These are phyloP conservation scores for Mycena citricolor DNA, from an alignment of 1,284 basidiomycete genomes.

Conservation along the genomic window DNA sequence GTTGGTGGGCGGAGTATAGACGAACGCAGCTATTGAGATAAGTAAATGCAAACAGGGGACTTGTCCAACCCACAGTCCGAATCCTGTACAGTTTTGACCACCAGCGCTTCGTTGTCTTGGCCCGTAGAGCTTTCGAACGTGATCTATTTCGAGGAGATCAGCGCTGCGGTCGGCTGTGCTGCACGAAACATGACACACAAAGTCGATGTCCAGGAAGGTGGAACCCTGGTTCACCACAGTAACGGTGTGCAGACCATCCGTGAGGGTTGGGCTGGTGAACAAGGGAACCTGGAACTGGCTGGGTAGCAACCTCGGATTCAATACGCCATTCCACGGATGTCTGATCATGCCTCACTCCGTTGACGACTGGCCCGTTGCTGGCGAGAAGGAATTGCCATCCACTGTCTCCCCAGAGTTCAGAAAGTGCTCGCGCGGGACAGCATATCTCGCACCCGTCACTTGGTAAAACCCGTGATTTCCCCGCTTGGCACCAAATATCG, in stretches of 20 bases:
- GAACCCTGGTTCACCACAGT: slow-evolving; percentile 28
- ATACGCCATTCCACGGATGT: too few relatives aligned
- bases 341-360: too few relatives aligned
- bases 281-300: slow-evolving; percentile 23
- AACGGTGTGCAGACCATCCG: slow-evolving; percentile 26
- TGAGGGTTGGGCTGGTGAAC: slow-evolving; percentile 24
- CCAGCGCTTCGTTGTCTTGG: slow-evolving; percentile 19
- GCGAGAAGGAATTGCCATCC: slow-evolving; percentile 27
- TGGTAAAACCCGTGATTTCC: slow-evolving; percentile 32
- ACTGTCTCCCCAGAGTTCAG: too few relatives aligned
- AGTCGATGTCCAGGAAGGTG: slow-evolving; percentile 31
- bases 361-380: slow-evolving; percentile 25
- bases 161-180: neutral
- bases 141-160: slow-evolving; percentile 16
- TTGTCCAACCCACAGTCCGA: too few relatives aligned
- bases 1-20: slow-evolving; percentile 19
- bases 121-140: slow-evolving; percentile 25
- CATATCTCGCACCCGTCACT: too few relatives aligned
- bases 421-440: too few relatives aligned
- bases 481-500: slow-evolving; percentile 35
- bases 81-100: slow-evolving; percentile 26
- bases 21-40: too few relatives aligned
- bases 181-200: slow-evolving; percentile 21
- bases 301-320: too few relatives aligned
- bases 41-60: too few relatives aligned